Base-by-base conservation (phyloP, 176 grass and related monocot species). In the Eremochloa ophiuroides region DNA sequence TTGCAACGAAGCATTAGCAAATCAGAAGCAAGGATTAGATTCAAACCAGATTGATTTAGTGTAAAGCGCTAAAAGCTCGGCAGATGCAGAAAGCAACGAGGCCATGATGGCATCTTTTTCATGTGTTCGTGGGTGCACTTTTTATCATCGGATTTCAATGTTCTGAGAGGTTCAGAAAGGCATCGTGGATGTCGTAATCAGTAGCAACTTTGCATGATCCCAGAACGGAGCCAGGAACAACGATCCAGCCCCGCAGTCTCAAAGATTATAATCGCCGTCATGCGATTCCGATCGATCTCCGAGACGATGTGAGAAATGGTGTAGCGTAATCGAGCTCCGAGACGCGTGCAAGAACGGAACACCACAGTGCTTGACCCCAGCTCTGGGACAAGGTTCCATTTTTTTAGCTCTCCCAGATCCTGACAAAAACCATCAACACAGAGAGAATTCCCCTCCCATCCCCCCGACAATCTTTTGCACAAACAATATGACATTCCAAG, bases 31-130 rank as follows among this genome's bases (percentile, higher is more conserved):
- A 34, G 73, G 66, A 78, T 62, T 25, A 20, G 67, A 74, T 74
- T 63, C 63, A 28, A 30, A 28, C 18, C 4, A 31, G n/a, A 22
- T 48, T 62, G 62, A 80, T 76, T 76, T 85, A 81, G 29, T 59
- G 27, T 2, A 46, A 81, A 77, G 56, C 33, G 46, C 47, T 18
- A 73, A 86, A 86, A 80, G 87, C 30, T 63, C 5, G 2, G 73
- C 30, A 77, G 78, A 51, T 41, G 7, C 59, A 69, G 83, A 90
- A 90, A 90, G 84, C 66, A 67, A 51, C 48, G 15, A n/a, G 55
- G 65, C 60, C 72, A 89, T 82, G 78, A 85, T 85, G 77, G 20
- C 25, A 35, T n/a, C 73, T 43, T 89, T 85, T 82, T 44, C 34
- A 79, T 63, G 31, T 29, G 64, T 81, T 81, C 75, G 71, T 80